phyloP scores from a whole-genome alignment of 73 alveolate species.

The Loxodes magnus region DNA sequence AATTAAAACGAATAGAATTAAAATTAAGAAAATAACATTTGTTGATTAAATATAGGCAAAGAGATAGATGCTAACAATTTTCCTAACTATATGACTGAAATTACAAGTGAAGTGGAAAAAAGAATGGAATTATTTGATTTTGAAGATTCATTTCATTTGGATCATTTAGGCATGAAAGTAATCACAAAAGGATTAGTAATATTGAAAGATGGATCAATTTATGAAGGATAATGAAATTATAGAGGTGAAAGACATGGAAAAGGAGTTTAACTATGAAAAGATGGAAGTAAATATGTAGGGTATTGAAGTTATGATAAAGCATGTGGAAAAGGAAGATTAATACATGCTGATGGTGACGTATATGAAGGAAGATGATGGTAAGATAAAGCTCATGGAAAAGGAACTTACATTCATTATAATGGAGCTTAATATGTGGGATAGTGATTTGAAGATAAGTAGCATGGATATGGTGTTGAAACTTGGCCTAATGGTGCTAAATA shows the following conservation, averaged over 20 bases:
- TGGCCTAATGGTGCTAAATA: constrained; percentile 21
- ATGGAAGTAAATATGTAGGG: constrained; percentile 1
- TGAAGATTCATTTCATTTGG: too few relatives aligned
- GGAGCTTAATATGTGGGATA: constrained; percentile 8
- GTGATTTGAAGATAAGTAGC: constrained; percentile 11
- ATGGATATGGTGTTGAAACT: constrained; percentile 10
- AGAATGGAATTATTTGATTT: too few relatives aligned
- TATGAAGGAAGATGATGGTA: constrained; percentile 1
- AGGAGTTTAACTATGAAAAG: constrained; percentile 1
- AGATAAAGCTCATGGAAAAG: constrained; percentile 4
- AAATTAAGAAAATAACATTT: too few relatives aligned
- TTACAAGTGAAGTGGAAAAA: too few relatives aligned
- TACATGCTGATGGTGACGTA: constrained; percentile 5
- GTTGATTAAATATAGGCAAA: too few relatives aligned
- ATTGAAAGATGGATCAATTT: constrained; percentile 5
- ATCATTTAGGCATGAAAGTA: too few relatives aligned
- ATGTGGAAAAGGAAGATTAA: neutral
- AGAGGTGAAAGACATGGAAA: neutral
- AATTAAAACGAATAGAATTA: too few relatives aligned
- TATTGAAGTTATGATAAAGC: neutral
- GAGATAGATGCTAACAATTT: too few relatives aligned
- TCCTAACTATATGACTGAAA: too few relatives aligned
- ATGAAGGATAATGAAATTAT: neutral
- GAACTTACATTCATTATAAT: constrained; percentile 1
- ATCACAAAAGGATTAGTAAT: constrained; percentile 3